Conservation (phyloP, 1,284 basidiomycete species). For the Sanghuangporus baumii region DNA sequence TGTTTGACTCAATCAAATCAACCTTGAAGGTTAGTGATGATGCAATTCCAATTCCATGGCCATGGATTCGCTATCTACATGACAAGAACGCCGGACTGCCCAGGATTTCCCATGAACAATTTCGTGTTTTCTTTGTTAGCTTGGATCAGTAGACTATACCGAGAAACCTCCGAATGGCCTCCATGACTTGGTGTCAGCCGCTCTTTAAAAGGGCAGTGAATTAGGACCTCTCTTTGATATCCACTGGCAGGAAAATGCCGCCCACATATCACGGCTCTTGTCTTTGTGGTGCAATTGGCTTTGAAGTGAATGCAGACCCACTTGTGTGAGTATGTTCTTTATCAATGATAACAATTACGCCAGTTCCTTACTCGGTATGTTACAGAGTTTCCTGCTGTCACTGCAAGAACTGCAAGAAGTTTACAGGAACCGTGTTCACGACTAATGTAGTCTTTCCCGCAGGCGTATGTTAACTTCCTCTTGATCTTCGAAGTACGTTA, state of each 20-base stretch:
- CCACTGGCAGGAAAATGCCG: not conserved
- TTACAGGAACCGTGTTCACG: slow-evolving; percentile 21
- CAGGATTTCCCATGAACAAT: not conserved
- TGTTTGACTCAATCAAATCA: too few relatives aligned
- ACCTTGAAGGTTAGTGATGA: too few relatives aligned
- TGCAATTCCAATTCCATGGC: too few relatives aligned
- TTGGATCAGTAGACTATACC: not conserved
- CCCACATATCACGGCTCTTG: slow-evolving; percentile 14
- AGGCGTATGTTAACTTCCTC: slow-evolving; percentile 2
- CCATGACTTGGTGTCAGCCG: not conserved
- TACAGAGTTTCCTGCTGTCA: slow-evolving; percentile 19
- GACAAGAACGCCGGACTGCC: not conserved
- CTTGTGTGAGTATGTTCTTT: slow-evolving; percentile 10
- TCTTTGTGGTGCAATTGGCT: slow-evolving; percentile 18
- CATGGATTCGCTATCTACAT: not conserved
- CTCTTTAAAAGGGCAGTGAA: not conserved
- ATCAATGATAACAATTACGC: not conserved
- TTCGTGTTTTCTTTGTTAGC: not conserved
- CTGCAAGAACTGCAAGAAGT: slow-evolving; percentile 21
- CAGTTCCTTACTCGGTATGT: not conserved
- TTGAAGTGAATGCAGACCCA: slow-evolving; percentile 18
- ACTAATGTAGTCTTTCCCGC: slow-evolving; percentile 20
- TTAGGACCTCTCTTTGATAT: not conserved
- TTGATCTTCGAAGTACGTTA: not conserved
- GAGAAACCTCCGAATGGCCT: not conserved